Evolutionary conservation across 371 early-diverging fungal genomes (phyloP), one percentile per base, ranked within the genome.

Genomic region (Haplosporangium sp.): DNA sequence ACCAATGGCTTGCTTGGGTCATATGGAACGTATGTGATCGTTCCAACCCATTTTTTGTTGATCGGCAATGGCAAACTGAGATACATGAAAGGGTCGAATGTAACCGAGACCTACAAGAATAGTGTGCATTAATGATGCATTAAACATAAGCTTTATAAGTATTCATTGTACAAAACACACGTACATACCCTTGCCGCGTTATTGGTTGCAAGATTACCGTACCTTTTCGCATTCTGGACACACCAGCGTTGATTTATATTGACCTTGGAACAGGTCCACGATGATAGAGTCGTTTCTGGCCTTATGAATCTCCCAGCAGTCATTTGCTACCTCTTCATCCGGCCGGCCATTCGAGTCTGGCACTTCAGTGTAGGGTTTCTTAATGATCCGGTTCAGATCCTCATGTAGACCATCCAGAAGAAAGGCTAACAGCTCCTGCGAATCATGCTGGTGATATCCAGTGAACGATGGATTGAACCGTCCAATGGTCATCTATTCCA

Each of bases 241-340:
- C 29, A 89, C 84, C 37, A 95, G 81, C 1, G 89, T 88, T 38
- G 90, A 89, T 70, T 91, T 93, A 73, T 91, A 91, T 73, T 94
- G 92, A 1, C 94, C 95, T 73, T 95, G 94, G 71, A 96, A 95
- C 11, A 93, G 74, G 70, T 94, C 93, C 5, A 93, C 90, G 73
- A 95, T 85, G 55, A 92, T 80, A 8, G 92, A 91, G 64, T 89
- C 88, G 66, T 92, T 91, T 52, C 91, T 83, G 14, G 87, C 84
- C 48, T 84, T 83, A 73, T 91, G 91, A 59, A 87, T 82, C 41
- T 85, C 59, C 92, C 92, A 93, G 52, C 83, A 84, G 46, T 80
- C 77, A 14, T 68, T 47, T 1, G 91, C 89, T 36, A 89, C 86
- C 40, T 88, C 90, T 2, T 81, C 80, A 63, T 91, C 90, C 1